Evolutionary conservation across 768 basidiomycete species (phyloP).

Genomic region (Boletus reticulatus): DNA sequence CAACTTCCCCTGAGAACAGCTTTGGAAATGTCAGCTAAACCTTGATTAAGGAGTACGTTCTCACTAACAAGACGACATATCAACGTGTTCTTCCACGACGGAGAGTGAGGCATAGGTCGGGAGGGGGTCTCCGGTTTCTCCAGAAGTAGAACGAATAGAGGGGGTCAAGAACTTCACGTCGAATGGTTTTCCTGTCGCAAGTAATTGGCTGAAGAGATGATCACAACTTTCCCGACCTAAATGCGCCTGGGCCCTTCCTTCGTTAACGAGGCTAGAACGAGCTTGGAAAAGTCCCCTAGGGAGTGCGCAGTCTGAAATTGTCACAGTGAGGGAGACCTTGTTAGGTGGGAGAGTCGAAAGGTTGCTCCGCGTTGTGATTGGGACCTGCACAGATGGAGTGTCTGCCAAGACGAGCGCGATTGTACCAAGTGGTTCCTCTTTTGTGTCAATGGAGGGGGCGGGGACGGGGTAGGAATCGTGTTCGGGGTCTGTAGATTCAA

Average conservation of each 20-base stretch:
- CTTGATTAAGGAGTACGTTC: not conserved
- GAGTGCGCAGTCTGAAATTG: slow-evolving; percentile 15
- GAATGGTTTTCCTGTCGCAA: slow-evolving; percentile 17
- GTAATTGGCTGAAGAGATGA: slow-evolving; percentile 8
- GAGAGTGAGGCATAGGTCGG: slow-evolving; percentile 17
- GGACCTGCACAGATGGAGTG: not conserved
- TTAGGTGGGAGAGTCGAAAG: not conserved
- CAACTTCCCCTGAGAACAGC: slow-evolving; percentile 9
- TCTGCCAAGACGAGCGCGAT: slow-evolving; percentile 4
- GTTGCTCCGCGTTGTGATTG: not conserved
- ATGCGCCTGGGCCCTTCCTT: not conserved
- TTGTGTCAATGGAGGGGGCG: too few species aligned
- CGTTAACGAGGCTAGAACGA: not conserved
- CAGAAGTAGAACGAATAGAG: not conserved
- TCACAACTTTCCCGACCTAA: slow-evolving; percentile 5
- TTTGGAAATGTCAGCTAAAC: slow-evolving; percentile 4
- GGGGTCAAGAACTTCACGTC: slow-evolving; percentile 20
- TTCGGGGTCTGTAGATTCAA: too few species aligned
- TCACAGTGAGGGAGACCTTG: slow-evolving; percentile 12
- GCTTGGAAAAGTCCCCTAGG: slow-evolving; percentile 13
- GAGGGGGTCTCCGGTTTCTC: not conserved
- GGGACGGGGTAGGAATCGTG: too few species aligned
- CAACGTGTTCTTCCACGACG: slow-evolving; percentile 8
- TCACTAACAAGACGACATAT: slow-evolving; percentile 9
- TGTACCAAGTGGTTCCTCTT: not conserved